Percentiles rank a stretch among this genome's conserved stretches.
Evolutionary conservation across 208 protist genomes (phyloP).

Genomic region (Trypanosoma caninum): DNA sequence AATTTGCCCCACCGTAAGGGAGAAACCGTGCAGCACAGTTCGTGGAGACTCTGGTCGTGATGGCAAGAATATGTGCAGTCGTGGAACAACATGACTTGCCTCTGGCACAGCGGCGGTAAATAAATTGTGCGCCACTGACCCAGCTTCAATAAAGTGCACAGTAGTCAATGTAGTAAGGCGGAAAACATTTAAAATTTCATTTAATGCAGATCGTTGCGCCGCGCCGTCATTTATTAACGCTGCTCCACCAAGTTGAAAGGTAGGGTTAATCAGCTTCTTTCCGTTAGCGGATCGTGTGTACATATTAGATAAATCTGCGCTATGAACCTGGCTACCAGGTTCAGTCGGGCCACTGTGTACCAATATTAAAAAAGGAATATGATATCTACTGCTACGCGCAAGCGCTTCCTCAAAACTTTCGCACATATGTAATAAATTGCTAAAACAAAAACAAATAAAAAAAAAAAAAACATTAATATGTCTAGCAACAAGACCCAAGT

Average conservation of each 20-base stretch:
- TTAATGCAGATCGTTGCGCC: conserved; percentile 45
- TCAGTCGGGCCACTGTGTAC: conserved; percentile 6
- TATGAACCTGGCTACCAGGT: not conserved
- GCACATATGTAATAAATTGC: conserved; percentile 18
- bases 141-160: conserved; percentile 51
- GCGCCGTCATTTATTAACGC: conserved; percentile 22
- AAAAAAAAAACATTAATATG: conserved; percentile 11
- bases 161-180: conserved; percentile 31
- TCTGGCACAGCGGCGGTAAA: conserved; percentile 38
- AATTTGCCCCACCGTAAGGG: conserved; percentile 38
- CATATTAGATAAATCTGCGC: conserved; percentile 1
- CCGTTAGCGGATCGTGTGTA: not conserved
- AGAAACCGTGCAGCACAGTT: conserved; percentile 26
- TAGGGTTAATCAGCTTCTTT: conserved; percentile 8
- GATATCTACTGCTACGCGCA: conserved; percentile 22
- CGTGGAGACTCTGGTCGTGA: conserved; percentile 15
- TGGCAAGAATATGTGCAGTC: conserved; percentile 50
- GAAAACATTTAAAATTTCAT: conserved; percentile 30
- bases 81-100: conserved; percentile 25
- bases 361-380: conserved; percentile 13
- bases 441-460: conserved; percentile 5
- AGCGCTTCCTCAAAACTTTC: conserved; percentile 53
- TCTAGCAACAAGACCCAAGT: not conserved
- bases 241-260: conserved; percentile 1
- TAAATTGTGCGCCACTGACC: conserved; percentile 35